These are phyloP conservation scores for Fusarium miscanthi DNA, from an alignment of 2,329 filamentous ascomycete species.

Conservation along the genomic window DNA sequence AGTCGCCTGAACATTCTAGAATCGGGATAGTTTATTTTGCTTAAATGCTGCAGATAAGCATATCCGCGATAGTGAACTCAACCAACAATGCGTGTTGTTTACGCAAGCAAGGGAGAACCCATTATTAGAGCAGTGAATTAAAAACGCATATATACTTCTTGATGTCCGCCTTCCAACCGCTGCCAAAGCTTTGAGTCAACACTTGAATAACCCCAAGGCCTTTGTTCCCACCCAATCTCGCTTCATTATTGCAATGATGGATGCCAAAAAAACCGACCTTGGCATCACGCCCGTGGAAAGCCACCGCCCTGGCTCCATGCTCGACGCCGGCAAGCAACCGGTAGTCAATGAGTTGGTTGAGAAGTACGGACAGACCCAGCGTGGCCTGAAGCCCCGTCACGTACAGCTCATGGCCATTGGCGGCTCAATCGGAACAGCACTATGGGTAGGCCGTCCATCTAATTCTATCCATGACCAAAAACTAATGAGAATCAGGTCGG, in stretches of 20 bases:
- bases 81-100: fast-evolving
- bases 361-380: constrained; percentile 48
- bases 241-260: neutral
- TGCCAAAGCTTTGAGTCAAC: neutral
- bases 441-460: constrained; percentile 46
- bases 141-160: neutral
- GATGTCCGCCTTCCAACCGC: neutral
- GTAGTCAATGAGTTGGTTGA: neutral
- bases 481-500: no score
- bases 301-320: neutral
- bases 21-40: neutral
- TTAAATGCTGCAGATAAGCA: neutral
- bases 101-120: fast-evolving
- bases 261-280: neutral
- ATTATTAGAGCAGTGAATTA: neutral
- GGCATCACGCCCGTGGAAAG: neutral
- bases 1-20: neutral
- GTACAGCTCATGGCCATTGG: constrained; percentile 62
- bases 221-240: neutral
- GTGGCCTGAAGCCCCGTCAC: constrained; percentile 52
- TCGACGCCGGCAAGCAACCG: fast-evolving
- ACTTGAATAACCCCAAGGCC: neutral
- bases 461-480: no score
- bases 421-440: constrained; percentile 58
- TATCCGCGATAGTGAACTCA: neutral